phyloP scores from a whole-genome alignment of 257 asterid genomes.

The Gentiana dahurica region DNA sequence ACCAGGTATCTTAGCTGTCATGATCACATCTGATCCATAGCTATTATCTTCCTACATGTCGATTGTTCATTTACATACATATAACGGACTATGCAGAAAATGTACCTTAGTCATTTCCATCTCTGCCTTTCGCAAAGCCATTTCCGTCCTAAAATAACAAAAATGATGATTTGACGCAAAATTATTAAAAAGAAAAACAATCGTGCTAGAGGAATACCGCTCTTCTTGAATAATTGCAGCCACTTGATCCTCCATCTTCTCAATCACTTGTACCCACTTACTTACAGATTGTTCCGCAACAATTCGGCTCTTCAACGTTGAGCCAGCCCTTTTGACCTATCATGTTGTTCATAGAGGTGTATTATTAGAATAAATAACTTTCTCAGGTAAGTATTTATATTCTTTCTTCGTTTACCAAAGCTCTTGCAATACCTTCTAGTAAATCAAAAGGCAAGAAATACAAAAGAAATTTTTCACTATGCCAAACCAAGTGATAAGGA shows the following conservation, averaged over 20 bases:
- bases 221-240: constrained; percentile 71
- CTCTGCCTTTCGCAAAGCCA: constrained; percentile 92
- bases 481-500: no score
- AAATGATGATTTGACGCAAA: constrained; percentile 1
- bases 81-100: not conserved
- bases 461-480: no score
- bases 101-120: constrained; percentile 90
- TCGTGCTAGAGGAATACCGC: constrained; percentile 28
- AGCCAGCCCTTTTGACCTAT: constrained; percentile 83
- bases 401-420: not conserved
- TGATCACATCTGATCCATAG: constrained; percentile 1
- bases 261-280: constrained; percentile 79
- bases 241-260: constrained; percentile 90
- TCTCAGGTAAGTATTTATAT: not conserved
- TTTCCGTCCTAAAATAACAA: constrained; percentile 72
- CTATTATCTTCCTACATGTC: not conserved
- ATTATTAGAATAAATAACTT: not conserved
- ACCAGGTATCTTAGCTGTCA: constrained; percentile 5
- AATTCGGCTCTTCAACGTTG: constrained; percentile 70
- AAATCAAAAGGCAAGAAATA: no score
- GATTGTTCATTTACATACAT: not conserved
- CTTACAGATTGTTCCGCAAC: constrained; percentile 76
- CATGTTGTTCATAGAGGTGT: constrained; percentile 5
- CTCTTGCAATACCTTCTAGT: no score
- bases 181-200: not conserved